Percentiles rank a stretch among this genome's conserved stretches.
Evolutionary conservation across 1,284 basidiomycete species (phyloP).

Genomic region (Moniliophthora roreri): DNA sequence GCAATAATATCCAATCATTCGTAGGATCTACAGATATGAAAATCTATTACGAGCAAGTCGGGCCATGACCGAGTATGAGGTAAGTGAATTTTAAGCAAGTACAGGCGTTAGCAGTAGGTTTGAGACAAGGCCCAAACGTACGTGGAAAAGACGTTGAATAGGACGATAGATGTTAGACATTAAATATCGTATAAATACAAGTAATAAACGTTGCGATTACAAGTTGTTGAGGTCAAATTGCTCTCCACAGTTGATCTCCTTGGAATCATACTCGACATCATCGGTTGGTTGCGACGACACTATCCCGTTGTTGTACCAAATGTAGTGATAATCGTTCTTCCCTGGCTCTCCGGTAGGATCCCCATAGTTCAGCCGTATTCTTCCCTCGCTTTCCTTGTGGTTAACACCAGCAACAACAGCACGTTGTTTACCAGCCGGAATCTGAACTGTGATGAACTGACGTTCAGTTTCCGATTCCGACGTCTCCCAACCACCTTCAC

Average conservation of each 20-base stretch:
- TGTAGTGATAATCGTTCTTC: not conserved
- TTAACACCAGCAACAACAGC: not conserved
- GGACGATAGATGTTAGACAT: too few relatives aligned
- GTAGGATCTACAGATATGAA: too few relatives aligned
- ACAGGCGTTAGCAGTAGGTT: too few relatives aligned
- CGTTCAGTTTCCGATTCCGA: not conserved
- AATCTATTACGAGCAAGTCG: too few relatives aligned
- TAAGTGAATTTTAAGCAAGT: too few relatives aligned
- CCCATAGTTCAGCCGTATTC: not conserved
- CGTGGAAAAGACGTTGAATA: too few relatives aligned
- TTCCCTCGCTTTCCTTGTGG: not conserved
- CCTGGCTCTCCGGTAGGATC: not conserved
- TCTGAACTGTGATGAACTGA: not conserved
- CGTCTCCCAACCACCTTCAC: not conserved
- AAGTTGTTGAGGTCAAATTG: not conserved
- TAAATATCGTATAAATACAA: too few relatives aligned
- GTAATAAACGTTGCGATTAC: too few relatives aligned
- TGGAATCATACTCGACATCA: not conserved
- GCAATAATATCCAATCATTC: too few relatives aligned
- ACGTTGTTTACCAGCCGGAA: not conserved
- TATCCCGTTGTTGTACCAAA: not conserved
- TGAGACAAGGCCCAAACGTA: too few relatives aligned
- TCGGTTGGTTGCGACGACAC: not conserved
- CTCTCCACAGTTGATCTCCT: not conserved
- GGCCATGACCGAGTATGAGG: too few relatives aligned